Base-by-base conservation (phyloP, 139 green algal species). In the Yamagishiella unicocca region DNA sequence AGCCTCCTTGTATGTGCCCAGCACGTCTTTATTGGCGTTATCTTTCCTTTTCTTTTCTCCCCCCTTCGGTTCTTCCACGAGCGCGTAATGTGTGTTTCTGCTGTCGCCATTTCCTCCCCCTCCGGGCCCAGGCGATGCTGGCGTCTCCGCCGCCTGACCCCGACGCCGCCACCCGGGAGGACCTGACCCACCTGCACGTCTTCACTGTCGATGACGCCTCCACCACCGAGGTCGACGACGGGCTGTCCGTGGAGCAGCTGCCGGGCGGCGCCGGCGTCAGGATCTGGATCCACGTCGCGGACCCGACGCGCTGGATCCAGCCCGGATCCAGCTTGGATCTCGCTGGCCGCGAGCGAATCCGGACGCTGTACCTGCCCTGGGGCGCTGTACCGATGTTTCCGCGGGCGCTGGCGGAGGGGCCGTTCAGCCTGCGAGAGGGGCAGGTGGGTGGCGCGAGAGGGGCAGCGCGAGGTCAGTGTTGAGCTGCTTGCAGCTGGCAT, bases 251-350 rank as follows among this genome's bases (percentile, higher is more conserved):
- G 14, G 93, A 97, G 76, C 14, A 17, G 14, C 72, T 97, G 38
- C 33, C 81, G 9, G 93, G 92, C 19, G 94, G 92, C 4, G 22
- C 31, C 12, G 45, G 88, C 2, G 21, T 87, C 37, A 84, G 91
- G 75, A 75, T 99, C 64, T 99, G 97, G 97, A 91, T 99, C 29
- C 97, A 99, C 88, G 92, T 99, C 42, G 97, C 97, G 21, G 96
- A 98, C 83, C 96, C 96, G 66, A 95, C 92, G 1, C 92, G 95
- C 46, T 97, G 89, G 91, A 81, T 97, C n/a, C 33, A 21, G 33
- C 87, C 88, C 38, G 89, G 82, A 68, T 43, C 82, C 25, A n/a
- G 75, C 64, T 76, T 99, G 53, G 95, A 96, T 7, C 29, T 70
- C 4, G 94, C 97, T 79, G 96, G 96, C 17, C 43, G 72, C 2